Conservation (phyloP, 371 early-diverging fungal genomes). For the Mortierella sp. region DNA sequence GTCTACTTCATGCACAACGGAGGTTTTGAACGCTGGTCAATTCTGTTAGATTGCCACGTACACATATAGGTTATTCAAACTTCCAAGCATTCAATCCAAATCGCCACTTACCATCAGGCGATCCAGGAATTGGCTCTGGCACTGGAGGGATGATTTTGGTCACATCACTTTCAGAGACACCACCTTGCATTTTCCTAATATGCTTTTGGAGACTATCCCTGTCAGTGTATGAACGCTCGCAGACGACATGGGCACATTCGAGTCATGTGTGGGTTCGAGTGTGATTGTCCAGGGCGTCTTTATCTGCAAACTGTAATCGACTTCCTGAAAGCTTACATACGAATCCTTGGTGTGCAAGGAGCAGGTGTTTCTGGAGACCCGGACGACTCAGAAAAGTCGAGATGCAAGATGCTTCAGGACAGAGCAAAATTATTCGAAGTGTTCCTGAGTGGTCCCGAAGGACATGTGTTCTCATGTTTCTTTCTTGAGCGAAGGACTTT, state of each 20-base stretch:
- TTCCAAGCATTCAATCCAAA: background rate
- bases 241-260: background rate
- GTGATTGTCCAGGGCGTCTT: background rate
- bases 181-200: background rate
- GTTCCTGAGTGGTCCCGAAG: background rate
- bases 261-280: background rate
- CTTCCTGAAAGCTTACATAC: background rate
- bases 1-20: background rate
- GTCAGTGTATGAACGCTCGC: background rate
- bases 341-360: background rate
- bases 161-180: background rate
- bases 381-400: background rate
- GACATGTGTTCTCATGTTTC: background rate
- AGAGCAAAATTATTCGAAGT: background rate
- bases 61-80: background rate
- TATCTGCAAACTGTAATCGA: constrained; percentile 1
- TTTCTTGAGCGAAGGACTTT: background rate
- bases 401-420: background rate
- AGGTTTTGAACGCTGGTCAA: background rate
- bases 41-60: background rate
- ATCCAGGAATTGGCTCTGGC: background rate
- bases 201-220: background rate
- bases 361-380: constrained; percentile 2
- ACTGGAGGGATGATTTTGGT: background rate
- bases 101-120: background rate